These are phyloP conservation scores for Dothiorella sarmentorum DNA, from an alignment of 2,329 filamentous ascomycete genomes.

Conservation along the genomic window DNA sequence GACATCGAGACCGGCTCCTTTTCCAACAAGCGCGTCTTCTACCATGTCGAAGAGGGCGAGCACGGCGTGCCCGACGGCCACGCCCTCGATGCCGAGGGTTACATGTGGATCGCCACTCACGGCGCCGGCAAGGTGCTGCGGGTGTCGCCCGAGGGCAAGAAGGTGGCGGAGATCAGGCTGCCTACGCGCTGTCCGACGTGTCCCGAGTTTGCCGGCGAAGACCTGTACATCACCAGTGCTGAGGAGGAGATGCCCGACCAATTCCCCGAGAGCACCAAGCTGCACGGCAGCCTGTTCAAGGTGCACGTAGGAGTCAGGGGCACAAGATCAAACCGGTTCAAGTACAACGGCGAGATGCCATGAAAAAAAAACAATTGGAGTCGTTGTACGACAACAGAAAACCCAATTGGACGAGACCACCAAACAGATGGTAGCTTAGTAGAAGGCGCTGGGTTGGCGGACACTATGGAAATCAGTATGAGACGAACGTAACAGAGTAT, in stretches of 20 bases:
- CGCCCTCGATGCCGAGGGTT: slow-evolving; percentile 77
- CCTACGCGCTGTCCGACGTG: slow-evolving; percentile 81
- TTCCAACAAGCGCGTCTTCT: slow-evolving; percentile 68
- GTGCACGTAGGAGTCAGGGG: slow-evolving; percentile 72
- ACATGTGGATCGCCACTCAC: slow-evolving; percentile 85
- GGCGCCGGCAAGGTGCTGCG: slow-evolving; percentile 72
- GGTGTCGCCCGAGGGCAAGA: slow-evolving; percentile 64
- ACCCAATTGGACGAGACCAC: not conserved
- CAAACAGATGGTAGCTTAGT: not conserved
- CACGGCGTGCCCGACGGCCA: slow-evolving; percentile 73
- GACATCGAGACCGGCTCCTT: slow-evolving; percentile 60
- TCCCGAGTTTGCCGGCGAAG: slow-evolving; percentile 70
- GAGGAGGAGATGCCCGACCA: slow-evolving; percentile 64
- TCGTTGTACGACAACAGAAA: not conserved
- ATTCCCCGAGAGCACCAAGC: slow-evolving; percentile 58
- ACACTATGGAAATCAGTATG: slow-evolving; percentile 1
- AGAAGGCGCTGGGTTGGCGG: not conserved
- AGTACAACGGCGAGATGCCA: slow-evolving; percentile 23
- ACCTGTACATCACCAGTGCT: slow-evolving; percentile 77
- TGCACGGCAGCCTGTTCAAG: slow-evolving; percentile 69
- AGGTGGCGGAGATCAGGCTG: slow-evolving; percentile 71
- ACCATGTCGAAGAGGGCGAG: slow-evolving; percentile 54
- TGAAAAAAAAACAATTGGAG: not conserved
- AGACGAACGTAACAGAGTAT: not conserved
- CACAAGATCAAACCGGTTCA: slow-evolving; percentile 32